Evolutionary conservation across 1,139 yeast species (phyloP).

Genomic region (Diutina mesorugosa): DNA sequence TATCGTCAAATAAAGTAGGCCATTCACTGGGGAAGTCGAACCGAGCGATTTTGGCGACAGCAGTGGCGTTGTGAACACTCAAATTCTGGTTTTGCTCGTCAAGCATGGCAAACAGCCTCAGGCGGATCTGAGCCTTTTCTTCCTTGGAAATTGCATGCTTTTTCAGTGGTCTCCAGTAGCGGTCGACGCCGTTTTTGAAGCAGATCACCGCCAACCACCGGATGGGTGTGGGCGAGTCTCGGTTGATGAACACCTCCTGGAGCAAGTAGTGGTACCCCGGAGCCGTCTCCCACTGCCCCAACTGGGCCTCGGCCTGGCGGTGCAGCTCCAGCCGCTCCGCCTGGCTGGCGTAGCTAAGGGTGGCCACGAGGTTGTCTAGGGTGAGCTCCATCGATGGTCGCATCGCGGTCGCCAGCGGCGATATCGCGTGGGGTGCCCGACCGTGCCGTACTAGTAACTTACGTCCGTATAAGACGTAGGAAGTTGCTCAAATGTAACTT

Average conservation of each 20-base stretch:
- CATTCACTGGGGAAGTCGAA: slow-evolving; percentile 81
- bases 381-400: slow-evolving; percentile 1
- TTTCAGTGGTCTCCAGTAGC: slow-evolving; percentile 67
- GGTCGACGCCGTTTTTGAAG: slow-evolving; percentile 78
- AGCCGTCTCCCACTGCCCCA: slow-evolving; percentile 52
- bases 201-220: slow-evolving; percentile 85
- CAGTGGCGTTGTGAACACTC: slow-evolving; percentile 72
- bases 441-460: too few species aligned
- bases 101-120: slow-evolving; percentile 43
- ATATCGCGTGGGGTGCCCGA: background rate
- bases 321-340: slow-evolving; percentile 34
- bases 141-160: slow-evolving; percentile 43
- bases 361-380: background rate
- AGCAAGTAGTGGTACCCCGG: slow-evolving; percentile 48
- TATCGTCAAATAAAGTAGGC: slow-evolving; percentile 64
- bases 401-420: background rate
- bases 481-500: too few species aligned
- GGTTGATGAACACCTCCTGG: slow-evolving; percentile 52
- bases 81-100: slow-evolving; percentile 65
- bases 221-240: slow-evolving; percentile 43
- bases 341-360: slow-evolving; percentile 26
- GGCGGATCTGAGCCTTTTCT: slow-evolving; percentile 55
- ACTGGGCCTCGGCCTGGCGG: slow-evolving; percentile 53
- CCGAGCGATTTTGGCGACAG: slow-evolving; percentile 65
- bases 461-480: too few species aligned